phyloP scores from a whole-genome alignment of 352 stramenopile species.

The Thraustochytrium sp. region DNA sequence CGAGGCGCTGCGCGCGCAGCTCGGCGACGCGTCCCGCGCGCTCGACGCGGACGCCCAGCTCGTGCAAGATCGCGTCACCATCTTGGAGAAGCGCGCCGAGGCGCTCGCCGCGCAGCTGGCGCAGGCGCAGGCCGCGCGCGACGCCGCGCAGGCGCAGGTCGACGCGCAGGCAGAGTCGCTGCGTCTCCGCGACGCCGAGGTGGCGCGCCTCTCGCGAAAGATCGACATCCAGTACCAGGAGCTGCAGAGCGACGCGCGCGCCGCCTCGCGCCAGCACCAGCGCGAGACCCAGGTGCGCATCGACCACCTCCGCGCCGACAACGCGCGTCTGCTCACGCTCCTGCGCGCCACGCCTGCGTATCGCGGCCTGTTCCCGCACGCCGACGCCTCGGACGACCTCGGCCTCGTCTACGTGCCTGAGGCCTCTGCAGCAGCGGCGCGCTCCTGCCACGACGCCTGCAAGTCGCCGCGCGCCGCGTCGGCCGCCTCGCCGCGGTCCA shows the following conservation, averaged over 20 bases:
- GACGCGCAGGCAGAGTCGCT: not conserved
- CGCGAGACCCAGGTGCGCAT: conserved; percentile 4
- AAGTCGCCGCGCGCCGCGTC: too few relatives aligned
- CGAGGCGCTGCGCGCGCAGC: not conserved
- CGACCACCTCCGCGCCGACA: conserved; percentile 28
- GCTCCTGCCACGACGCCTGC: too few relatives aligned
- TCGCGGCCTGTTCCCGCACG: not conserved
- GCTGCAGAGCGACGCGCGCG: not conserved
- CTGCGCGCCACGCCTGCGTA: not conserved
- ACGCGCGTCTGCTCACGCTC: conserved; percentile 2
- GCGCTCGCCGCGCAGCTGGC: not conserved
- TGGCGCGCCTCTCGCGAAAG: not conserved
- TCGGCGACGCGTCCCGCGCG: not conserved
- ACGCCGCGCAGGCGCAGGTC: not conserved
- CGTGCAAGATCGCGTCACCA: not conserved
- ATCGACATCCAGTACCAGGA: not conserved
- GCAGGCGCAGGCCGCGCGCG: not conserved
- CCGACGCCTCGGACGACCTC: not conserved
- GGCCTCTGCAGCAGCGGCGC: not conserved
- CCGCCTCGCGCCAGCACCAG: not conserved
- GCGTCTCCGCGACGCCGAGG: not conserved
- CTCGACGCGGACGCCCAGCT: not conserved
- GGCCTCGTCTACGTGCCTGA: not conserved
- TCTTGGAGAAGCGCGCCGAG: not conserved
- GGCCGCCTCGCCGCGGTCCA: not conserved